A percentile compares a stretch with the other conserved stretches of the same genome.
Conservation (phyloP, 441 rosid genomes). For the Syzygium syzygioides region DNA sequence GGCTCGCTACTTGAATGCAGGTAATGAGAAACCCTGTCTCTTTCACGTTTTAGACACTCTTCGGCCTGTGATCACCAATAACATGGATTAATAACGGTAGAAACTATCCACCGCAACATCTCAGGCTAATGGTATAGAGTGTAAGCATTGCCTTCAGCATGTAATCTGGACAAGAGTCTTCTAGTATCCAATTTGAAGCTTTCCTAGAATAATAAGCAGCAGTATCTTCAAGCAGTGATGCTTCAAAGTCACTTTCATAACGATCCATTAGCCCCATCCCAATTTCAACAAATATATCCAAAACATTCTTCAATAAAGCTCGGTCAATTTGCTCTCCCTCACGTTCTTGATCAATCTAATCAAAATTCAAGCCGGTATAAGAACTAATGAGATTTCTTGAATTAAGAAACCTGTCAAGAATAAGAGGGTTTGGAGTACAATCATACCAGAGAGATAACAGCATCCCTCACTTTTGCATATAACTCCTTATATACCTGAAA, state of each 20-base stretch:
- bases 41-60: slow-evolving; percentile 90
- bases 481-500: slow-evolving; percentile 67
- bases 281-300: slow-evolving; percentile 85
- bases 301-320: slow-evolving; percentile 73
- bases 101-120: not conserved
- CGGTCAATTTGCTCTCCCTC: slow-evolving; percentile 92
- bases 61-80: slow-evolving; percentile 53
- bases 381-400: not conserved
- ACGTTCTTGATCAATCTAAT: slow-evolving; percentile 80
- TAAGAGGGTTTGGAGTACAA: not conserved
- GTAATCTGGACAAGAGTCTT: slow-evolving; percentile 85
- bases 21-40: slow-evolving; percentile 86
- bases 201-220: slow-evolving; percentile 81
- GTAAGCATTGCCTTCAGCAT: slow-evolving; percentile 59
- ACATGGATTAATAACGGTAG: not conserved
- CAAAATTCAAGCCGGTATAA: not conserved
- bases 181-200: slow-evolving; percentile 83
- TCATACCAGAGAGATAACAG: slow-evolving; percentile 68
- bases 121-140: not conserved
- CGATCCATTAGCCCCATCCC: slow-evolving; percentile 78
- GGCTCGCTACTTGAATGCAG: slow-evolving; percentile 78
- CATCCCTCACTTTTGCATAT: slow-evolving; percentile 58
- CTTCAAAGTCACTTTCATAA: slow-evolving; percentile 78
- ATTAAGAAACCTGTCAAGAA: not conserved
- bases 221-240: slow-evolving; percentile 58